Percentiles rank a stretch among this genome's conserved stretches.
Evolutionary conservation across 768 basidiomycete genomes (phyloP).

Genomic region (Lentinula detonsa): DNA sequence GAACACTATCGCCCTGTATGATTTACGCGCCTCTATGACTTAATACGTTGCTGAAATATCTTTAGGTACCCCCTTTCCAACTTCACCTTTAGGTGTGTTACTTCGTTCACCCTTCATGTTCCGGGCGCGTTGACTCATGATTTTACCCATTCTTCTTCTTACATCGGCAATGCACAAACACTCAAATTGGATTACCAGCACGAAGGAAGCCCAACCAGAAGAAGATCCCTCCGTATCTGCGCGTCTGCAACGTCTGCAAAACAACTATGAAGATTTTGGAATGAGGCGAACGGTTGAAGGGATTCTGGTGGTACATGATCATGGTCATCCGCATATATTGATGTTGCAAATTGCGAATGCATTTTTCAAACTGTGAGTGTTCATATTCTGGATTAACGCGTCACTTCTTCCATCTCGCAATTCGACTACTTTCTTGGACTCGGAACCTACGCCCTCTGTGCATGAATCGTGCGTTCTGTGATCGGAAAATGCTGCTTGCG

Average conservation of each 20-base stretch:
- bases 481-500: too few species aligned
- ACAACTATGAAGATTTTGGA: slow-evolving; percentile 95
- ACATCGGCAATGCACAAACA: slow-evolving; percentile 7
- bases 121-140: too few species aligned
- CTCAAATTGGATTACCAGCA: slow-evolving; percentile 39
- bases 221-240: slow-evolving; percentile 96
- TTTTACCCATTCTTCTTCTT: background rate
- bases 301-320: slow-evolving; percentile 87
- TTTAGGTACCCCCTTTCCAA: slow-evolving; percentile 79
- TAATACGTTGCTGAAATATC: background rate
- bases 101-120: background rate
- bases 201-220: slow-evolving; percentile 94
- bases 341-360: slow-evolving; percentile 99
- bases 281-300: slow-evolving; percentile 95
- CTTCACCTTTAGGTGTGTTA: slow-evolving; percentile 78
- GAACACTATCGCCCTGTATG: slow-evolving; percentile 47
- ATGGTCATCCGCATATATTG: slow-evolving; percentile 95
- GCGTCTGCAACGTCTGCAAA: slow-evolving; percentile 87
- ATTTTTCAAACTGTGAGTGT: slow-evolving; percentile 94
- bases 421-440: background rate
- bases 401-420: background rate
- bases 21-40: background rate
- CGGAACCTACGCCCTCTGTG: background rate
- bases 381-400: background rate
- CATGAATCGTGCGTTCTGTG: background rate